A percentile compares a stretch with the other conserved stretches of the same genome.
phyloP scores from a whole-genome alignment of 768 basidiomycete species.

The Trametes elegans region DNA sequence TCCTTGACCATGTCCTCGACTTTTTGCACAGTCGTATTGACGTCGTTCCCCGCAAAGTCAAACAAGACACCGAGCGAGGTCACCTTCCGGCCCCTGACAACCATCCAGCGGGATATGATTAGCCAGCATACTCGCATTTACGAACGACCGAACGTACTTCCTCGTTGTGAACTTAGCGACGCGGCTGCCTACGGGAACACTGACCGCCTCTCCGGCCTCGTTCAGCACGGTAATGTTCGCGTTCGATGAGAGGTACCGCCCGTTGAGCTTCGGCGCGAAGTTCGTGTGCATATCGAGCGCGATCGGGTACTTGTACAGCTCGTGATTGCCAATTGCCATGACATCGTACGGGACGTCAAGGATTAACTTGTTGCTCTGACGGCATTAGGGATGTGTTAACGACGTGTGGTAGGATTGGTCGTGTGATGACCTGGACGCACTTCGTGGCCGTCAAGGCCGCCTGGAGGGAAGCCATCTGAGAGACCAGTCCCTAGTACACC shows the following conservation, averaged over 20 bases:
- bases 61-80: conserved; percentile 81
- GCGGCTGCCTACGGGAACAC: conserved; percentile 49
- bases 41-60: conserved; percentile 70
- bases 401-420: not conserved
- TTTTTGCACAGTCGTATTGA: conserved; percentile 71
- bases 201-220: conserved; percentile 33
- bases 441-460: conserved; percentile 71
- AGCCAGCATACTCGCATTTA: not conserved
- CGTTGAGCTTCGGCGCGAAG: conserved; percentile 63
- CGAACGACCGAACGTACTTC: conserved; percentile 45
- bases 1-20: conserved; percentile 79
- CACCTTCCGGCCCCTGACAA: conserved; percentile 58
- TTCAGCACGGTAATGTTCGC: conserved; percentile 75
- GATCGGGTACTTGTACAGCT: conserved; percentile 71
- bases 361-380: conserved; percentile 73
- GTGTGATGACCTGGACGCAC: conserved; percentile 34
- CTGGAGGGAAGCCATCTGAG: conserved; percentile 69
- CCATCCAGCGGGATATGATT: not conserved
- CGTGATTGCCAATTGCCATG: conserved; percentile 87
- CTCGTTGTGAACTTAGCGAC: conserved; percentile 72
- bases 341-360: conserved; percentile 75
- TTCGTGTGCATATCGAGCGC: conserved; percentile 70
- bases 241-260: conserved; percentile 81
- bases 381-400: not conserved
- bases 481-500: conserved; percentile 78